Base-by-base conservation (phyloP, 2,329 filamentous ascomycete genomes). In the Aspergillus spinulosporus region DNA sequence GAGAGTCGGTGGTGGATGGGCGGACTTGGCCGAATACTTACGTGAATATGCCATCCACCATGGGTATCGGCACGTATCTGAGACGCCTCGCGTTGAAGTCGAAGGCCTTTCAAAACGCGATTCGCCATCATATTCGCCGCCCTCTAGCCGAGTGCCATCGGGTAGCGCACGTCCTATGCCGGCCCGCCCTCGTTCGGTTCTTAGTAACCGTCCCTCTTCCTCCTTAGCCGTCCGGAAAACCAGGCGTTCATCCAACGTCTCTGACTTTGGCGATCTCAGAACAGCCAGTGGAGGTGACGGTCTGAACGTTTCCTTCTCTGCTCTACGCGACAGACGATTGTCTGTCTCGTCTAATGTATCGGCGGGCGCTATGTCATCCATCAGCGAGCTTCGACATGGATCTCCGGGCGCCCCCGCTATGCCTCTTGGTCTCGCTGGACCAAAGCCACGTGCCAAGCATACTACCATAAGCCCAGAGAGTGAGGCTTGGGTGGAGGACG, bases 1-100 rank as follows among this genome's bases (percentile, higher is more conserved):
- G 5, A 89, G 94, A 37, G 93, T 99, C 9, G 94, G 94, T 9
- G 94, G 94, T 57, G 94, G 94, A n/a, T 99, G 94, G 94, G 92
- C 92, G 11, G 94, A 99, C 72, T 79, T 99, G 15, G 93, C 89
- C 37, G 94, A 97, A 72, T 99, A 97, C 68, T 81, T 99, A 42
- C 88, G 92, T 64, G 91, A 96, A 72, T 99, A 97, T 67, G 92
- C 92, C 5, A 86, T 87, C 57, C 94, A 99, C 69, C 94, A 99
- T 70, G 89, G 90, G 43, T 87, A 90, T n/a, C 86, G 84, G 43
- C 80, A 82, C 31, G 79, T 82, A 15, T 80, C 78, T 29, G 82
- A 84, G 37, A 78, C 78, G 9, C 70, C 70, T 21, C 77, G 76
- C 37, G 77, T 86, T 11, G 83, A 86, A 62, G 77, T 86, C 12